A percentile compares a stretch with the other conserved stretches of the same genome.
These are phyloP conservation scores for Rickenella mellea DNA, from an alignment of 768 basidiomycete genomes.

Conservation along the genomic window DNA sequence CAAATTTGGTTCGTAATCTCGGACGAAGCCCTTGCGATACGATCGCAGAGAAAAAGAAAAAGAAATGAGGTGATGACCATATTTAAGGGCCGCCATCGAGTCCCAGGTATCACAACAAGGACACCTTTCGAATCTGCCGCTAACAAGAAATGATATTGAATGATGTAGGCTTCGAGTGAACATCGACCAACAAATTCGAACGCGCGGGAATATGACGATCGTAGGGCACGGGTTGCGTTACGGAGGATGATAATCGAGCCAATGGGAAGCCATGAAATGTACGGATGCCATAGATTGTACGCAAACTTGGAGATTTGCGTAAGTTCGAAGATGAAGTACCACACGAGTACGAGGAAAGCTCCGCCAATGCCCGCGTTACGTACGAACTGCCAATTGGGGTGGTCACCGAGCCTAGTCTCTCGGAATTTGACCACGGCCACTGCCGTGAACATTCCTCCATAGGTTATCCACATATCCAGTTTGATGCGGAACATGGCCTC, in stretches of 20 bases:
- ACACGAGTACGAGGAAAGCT: conserved; percentile 47
- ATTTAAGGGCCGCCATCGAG: conserved; percentile 66
- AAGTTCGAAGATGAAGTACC: conserved; percentile 83
- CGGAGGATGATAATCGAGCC: conserved; percentile 66
- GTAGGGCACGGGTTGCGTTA: conserved; percentile 61
- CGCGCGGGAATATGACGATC: conserved; percentile 55
- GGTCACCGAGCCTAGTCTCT: conserved; percentile 61
- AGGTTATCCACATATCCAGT: conserved; percentile 85
- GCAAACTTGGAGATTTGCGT: conserved; percentile 67
- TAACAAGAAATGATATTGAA: conserved; percentile 85
- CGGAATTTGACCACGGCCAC: conserved; percentile 67
- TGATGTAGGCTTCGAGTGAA: conserved; percentile 86
- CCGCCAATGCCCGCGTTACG: conserved; percentile 38
- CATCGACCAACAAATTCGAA: conserved; percentile 82
- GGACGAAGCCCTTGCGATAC: conserved; percentile 66
- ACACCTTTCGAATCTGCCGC: conserved; percentile 79
- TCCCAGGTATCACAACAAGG: conserved; percentile 69
- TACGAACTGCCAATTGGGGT: conserved; percentile 51
- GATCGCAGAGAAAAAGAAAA: conserved; percentile 76
- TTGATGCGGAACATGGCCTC: conserved; percentile 88
- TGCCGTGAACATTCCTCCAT: conserved; percentile 75
- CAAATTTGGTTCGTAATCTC: conserved; percentile 58
- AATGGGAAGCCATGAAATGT: conserved; percentile 74
- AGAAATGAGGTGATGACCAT: conserved; percentile 64
- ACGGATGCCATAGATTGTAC: conserved; percentile 83